phyloP scores from a whole-genome alignment of 306 rosid genomes.

The Leucaena leucocephala region DNA sequence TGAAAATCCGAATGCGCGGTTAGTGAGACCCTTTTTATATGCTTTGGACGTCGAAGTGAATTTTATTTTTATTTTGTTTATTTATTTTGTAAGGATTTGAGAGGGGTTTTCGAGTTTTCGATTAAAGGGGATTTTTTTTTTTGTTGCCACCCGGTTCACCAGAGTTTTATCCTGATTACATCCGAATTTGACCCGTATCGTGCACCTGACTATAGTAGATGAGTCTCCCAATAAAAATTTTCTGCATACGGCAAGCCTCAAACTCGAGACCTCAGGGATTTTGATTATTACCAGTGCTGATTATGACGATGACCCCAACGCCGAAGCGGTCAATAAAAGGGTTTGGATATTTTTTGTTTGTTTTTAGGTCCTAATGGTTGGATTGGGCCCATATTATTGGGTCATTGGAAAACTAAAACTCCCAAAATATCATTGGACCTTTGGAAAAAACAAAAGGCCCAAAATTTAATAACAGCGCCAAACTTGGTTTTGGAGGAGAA shows the following conservation, averaged over 20 bases:
- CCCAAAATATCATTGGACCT: not conserved
- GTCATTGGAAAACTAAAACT: not conserved
- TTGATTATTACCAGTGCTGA: not conserved
- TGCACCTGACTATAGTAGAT: too few relatives aligned
- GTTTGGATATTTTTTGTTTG: not conserved
- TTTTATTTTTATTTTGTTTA: not conserved
- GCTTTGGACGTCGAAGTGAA: not conserved
- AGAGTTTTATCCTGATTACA: too few relatives aligned
- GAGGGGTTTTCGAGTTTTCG: constrained; percentile 5
- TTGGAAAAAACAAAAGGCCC: too few relatives aligned
- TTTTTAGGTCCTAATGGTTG: not conserved
- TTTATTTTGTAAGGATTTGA: not conserved
- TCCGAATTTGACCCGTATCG: too few relatives aligned
- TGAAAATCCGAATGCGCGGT: not conserved
- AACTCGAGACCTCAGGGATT: too few relatives aligned
- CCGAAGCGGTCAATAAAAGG: not conserved
- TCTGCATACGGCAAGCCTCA: too few relatives aligned
- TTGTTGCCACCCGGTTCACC: too few relatives aligned
- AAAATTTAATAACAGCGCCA: too few relatives aligned
- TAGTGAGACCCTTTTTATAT: not conserved
- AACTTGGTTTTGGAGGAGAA: not conserved
- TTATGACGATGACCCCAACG: not conserved
- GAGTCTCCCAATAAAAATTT: too few relatives aligned
- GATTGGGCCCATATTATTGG: not conserved
- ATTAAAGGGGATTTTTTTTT: too few relatives aligned